Evolutionary conservation across 2,329 filamentous ascomycete genomes (phyloP).

Genomic region (Cladosporium sp.): DNA sequence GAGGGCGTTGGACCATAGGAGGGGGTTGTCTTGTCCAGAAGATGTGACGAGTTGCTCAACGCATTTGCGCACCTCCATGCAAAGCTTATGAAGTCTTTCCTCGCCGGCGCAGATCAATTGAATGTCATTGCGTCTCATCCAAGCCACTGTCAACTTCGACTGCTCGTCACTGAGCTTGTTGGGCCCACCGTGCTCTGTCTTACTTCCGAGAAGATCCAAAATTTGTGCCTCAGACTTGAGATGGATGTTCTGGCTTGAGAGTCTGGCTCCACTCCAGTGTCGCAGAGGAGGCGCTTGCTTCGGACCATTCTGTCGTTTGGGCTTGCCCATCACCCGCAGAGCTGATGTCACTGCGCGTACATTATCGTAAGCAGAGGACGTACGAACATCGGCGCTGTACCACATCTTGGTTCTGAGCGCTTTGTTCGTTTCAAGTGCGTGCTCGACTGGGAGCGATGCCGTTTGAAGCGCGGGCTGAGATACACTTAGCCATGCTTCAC

Average conservation of each 20-base stretch:
- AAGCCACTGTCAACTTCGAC: conserved; percentile 74
- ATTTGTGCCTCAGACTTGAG: conserved; percentile 79
- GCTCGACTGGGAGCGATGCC: neutral
- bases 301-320: conserved; percentile 37
- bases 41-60: conserved; percentile 82
- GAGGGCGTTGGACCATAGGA: conserved; percentile 87
- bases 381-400: conserved; percentile 91
- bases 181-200: conserved; percentile 77
- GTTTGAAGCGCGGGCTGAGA: neutral
- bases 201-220: conserved; percentile 79
- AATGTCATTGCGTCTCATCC: conserved; percentile 75
- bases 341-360: conserved; percentile 81
- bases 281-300: conserved; percentile 36
- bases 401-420: conserved; percentile 83
- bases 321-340: conserved; percentile 79
- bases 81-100: conserved; percentile 90
- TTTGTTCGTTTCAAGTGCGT: neutral
- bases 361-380: conserved; percentile 82
- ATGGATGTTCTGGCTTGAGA: conserved; percentile 44
- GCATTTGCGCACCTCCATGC: conserved; percentile 81
- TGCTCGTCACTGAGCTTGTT: conserved; percentile 97
- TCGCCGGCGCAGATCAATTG: conserved; percentile 95
- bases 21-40: conserved; percentile 71
- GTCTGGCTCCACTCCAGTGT: conserved; percentile 40
- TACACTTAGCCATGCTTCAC: neutral